A percentile compares a stretch with the other conserved stretches of the same genome.
phyloP scores from a whole-genome alignment of 2,329 filamentous ascomycete species.

The Curvularia lunata region DNA sequence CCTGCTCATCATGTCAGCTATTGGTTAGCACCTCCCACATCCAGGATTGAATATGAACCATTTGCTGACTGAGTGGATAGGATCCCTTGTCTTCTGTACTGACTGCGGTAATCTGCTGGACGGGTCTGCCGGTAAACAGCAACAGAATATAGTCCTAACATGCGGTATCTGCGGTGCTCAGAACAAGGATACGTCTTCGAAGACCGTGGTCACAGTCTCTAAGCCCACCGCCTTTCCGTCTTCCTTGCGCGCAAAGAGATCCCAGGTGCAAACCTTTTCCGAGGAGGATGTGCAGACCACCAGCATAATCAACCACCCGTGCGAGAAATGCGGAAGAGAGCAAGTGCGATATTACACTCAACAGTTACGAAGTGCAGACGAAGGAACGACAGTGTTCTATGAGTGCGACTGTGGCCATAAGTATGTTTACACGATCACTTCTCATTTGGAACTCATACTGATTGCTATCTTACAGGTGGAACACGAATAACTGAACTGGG shows the following conservation, averaged over 20 bases:
- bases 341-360: conserved; percentile 86
- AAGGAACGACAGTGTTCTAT: conserved; percentile 92
- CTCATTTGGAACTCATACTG: conserved; percentile 21
- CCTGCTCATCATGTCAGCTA: conserved; percentile 72
- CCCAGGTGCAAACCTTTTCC: conserved; percentile 82
- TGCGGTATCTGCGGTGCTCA: conserved; percentile 87
- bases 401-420: conserved; percentile 85
- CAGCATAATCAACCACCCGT: conserved; percentile 71
- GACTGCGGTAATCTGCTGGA: conserved; percentile 92
- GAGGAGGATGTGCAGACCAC: conserved; percentile 78
- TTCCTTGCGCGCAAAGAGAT: conserved; percentile 80
- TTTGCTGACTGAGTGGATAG: neutral
- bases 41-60: neutral
- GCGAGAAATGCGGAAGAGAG: conserved; percentile 78
- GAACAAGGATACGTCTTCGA: conserved; percentile 56
- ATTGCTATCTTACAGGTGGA: conserved; percentile 52
- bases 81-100: conserved; percentile 79
- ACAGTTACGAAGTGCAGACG: conserved; percentile 90
- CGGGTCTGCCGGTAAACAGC: conserved; percentile 70
- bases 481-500: conserved; percentile 66
- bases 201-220: conserved; percentile 80
- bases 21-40: conserved; percentile 65
- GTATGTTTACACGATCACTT: conserved; percentile 57
- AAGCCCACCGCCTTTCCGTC: conserved; percentile 92
- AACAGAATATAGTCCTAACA: conserved; percentile 72